Base-by-base conservation (phyloP, 768 basidiomycete genomes). In the Phlebiopsis gigantea region DNA sequence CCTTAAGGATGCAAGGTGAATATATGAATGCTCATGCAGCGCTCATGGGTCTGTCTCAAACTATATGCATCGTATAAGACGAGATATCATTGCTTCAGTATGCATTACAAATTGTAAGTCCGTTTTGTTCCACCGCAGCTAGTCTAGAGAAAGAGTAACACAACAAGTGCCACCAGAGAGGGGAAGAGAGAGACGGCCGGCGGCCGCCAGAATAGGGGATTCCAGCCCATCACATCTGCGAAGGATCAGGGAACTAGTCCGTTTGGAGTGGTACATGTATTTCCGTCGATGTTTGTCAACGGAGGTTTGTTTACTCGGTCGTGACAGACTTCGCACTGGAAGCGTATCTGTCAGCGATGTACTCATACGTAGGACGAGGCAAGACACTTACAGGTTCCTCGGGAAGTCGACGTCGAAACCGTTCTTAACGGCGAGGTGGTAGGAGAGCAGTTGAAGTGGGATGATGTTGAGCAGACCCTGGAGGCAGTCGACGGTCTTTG, bases 331-430 rank as follows among this genome's bases (percentile, higher is more conserved):
- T 58, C 22, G 57, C 57, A 28, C 57, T 58, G 39, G 3, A 12
- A 30, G 25, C 1, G 21, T 22, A 41, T 5, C 34, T 17, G 56
- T 57, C 41, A 57, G 56, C 19, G 25, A 30, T 3, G 41, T 22
- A 22, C 5, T 12, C 34, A 41, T 14, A 4, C 14, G 25, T 14
- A 25, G 17, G n/a, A 30, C 14, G 6, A 4, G 22, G 25, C 9
- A 14, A 8, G n/a, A 10, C 2, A 80, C 90, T 65, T 68, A 91
- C 87, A 98, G 76, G 78, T 98, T 98, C 68, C 96, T 80, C 43
- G 96, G 96, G 87, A 97, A 97, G 71, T 99, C 96, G 63, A 98
- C 96, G 69, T 98, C 96, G 62, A 91, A 94, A 29, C 95, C 97
- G 69, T 93, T 93, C 77, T 82, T 88, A 65, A 98, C 86, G 2